Percentiles rank a stretch among this genome's conserved stretches.
Conservation (phyloP, 2,329 filamentous ascomycete genomes). For the Sporothrix globosa region DNA sequence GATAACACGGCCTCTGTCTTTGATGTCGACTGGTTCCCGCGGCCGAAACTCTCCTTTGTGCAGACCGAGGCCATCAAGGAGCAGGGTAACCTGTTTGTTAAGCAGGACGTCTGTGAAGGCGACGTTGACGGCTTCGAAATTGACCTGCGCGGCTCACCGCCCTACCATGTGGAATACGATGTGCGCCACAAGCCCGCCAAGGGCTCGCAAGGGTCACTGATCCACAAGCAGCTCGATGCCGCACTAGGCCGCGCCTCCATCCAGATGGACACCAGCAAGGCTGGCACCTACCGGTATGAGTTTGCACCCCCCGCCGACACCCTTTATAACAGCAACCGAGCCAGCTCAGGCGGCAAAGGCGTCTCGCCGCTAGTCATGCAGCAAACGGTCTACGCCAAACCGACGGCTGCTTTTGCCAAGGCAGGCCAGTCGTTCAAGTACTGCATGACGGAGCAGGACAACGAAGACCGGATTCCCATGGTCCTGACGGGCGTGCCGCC, state of each 20-base stretch:
- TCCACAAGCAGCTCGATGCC: constrained; percentile 73
- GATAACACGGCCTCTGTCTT: constrained; percentile 75
- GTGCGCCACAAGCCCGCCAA: constrained; percentile 69
- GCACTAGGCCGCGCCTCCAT: constrained; percentile 76
- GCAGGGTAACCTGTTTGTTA: constrained; percentile 62
- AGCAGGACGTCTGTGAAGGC: constrained; percentile 87
- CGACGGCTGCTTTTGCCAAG: constrained; percentile 77
- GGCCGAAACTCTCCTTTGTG: constrained; percentile 71
- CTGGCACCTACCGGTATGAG: constrained; percentile 83
- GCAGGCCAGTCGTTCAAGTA: constrained; percentile 95
- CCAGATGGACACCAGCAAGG: constrained; percentile 80
- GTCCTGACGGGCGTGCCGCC: constrained; percentile 80
- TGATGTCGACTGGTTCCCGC: constrained; percentile 80
- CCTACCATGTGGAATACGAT: constrained; percentile 82
- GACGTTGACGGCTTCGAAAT: constrained; percentile 90
- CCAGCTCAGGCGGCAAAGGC: neutral
- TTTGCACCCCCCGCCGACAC: constrained; percentile 83
- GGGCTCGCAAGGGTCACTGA: constrained; percentile 63
- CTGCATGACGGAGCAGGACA: constrained; percentile 80
- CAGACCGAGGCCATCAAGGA: constrained; percentile 63
- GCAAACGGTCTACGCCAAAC: constrained; percentile 83
- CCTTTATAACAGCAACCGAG: constrained; percentile 75
- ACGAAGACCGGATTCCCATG: constrained; percentile 86
- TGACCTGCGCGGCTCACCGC: constrained; percentile 66
- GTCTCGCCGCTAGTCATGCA: constrained; percentile 67